A percentile compares a stretch with the other conserved stretches of the same genome.
These are phyloP conservation scores for Alternaria longipes DNA, from an alignment of 2,329 filamentous ascomycete species.

Conservation along the genomic window DNA sequence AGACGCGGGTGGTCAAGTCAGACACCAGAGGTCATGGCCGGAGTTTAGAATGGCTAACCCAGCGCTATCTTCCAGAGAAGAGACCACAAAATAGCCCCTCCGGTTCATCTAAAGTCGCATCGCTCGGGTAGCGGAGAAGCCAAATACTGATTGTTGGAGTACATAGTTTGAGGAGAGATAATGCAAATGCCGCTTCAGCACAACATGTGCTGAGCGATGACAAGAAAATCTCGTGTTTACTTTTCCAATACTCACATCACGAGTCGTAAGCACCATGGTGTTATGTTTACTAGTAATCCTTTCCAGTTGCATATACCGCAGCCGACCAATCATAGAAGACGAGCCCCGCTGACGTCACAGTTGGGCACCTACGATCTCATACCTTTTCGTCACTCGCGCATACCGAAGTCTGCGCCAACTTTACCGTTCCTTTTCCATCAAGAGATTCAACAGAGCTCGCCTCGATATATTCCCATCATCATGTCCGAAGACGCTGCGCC, in stretches of 20 bases:
- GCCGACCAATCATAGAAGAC: slow-evolving; percentile 1
- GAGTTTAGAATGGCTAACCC: background rate
- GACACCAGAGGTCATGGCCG: background rate
- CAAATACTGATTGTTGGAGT: background rate
- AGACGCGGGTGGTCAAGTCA: background rate
- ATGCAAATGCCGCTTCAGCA: background rate
- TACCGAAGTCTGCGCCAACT: slow-evolving; percentile 9
- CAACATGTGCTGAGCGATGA: background rate
- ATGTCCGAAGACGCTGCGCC: slow-evolving; percentile 43
- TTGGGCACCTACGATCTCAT: slow-evolving; percentile 17
- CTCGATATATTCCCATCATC: slow-evolving; percentile 1
- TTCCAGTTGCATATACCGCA: background rate
- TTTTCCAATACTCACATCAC: background rate
- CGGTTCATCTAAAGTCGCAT: background rate
- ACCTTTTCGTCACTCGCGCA: slow-evolving; percentile 14
- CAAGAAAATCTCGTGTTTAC: background rate
- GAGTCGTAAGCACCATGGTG: background rate
- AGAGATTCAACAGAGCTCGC: slow-evolving; percentile 8
- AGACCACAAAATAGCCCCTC: background rate
- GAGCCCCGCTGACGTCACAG: slow-evolving; percentile 28
- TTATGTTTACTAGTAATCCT: background rate
- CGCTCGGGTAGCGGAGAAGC: background rate
- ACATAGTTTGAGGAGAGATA: background rate
- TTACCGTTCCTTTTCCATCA: slow-evolving; percentile 5
- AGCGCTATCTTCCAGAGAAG: background rate